Conservation (phyloP, 2,329 filamentous ascomycete genomes). For the Cytospora mali region DNA sequence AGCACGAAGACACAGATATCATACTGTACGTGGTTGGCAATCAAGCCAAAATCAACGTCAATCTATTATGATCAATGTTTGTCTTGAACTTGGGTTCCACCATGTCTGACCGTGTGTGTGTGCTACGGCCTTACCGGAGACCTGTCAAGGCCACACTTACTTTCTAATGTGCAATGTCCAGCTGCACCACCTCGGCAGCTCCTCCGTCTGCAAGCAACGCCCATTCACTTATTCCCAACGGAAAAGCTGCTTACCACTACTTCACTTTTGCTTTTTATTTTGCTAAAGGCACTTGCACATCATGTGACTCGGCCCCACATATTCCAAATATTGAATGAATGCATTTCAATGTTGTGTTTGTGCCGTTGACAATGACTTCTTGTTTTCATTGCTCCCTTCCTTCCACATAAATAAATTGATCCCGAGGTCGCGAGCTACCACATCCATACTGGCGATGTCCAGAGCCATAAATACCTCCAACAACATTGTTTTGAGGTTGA, state of each 20-base stretch:
- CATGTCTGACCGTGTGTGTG: constrained; percentile 18
- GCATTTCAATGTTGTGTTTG: neutral
- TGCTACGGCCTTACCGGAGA: neutral
- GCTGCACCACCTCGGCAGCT: neutral
- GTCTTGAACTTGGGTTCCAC: constrained; percentile 21
- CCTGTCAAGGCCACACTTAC: neutral
- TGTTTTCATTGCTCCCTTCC: neutral
- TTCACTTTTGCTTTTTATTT: too few relatives aligned
- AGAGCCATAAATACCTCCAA: neutral
- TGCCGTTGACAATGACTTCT: neutral
- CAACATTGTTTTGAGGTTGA: neutral
- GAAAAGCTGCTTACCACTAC: too few relatives aligned
- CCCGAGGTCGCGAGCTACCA: too few relatives aligned
- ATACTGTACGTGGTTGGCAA: neutral
- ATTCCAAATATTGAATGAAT: too few relatives aligned
- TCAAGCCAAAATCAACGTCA: neutral
- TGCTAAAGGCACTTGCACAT: too few relatives aligned
- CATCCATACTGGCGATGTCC: neutral
- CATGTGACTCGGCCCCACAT: too few relatives aligned
- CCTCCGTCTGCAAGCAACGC: neutral
- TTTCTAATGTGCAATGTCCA: too few relatives aligned
- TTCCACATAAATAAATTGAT: too few relatives aligned
- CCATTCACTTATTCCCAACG: too few relatives aligned
- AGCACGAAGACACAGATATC: neutral
- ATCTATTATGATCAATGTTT: neutral